Evolutionary conservation across 192 early-diverging fungal genomes (phyloP).

Genomic region (Linnemannia zychae): DNA sequence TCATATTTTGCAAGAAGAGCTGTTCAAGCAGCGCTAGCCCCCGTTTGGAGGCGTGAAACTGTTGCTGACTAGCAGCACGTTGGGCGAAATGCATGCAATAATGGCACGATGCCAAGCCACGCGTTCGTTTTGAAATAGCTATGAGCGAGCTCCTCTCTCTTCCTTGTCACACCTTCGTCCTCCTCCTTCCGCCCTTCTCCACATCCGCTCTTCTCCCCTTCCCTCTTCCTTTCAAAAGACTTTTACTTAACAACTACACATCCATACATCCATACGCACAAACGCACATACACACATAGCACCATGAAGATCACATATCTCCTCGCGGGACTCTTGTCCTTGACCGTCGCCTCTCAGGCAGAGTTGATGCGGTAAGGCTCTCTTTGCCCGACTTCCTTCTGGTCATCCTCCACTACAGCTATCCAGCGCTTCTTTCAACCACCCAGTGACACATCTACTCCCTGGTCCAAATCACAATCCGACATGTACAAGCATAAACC

Average conservation of each 20-base stretch:
- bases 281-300: neutral
- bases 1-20: neutral
- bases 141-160: no score
- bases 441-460: neutral
- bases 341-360: constrained; percentile 23
- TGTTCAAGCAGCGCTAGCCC: no score
- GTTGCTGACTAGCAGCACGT: no score
- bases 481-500: neutral
- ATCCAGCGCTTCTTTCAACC: neutral
- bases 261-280: neutral
- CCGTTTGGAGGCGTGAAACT: no score
- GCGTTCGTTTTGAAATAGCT: no score
- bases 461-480: neutral
- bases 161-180: neutral
- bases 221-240: no score
- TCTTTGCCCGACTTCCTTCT: no score
- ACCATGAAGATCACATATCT: constrained; percentile 12
- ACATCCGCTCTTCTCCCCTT: no score
- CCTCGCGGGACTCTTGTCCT: constrained; percentile 28
- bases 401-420: no score
- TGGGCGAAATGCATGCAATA: no score
- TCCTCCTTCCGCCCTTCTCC: no score
- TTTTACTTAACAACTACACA: neutral
- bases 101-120: no score
- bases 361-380: constrained; percentile 19